Evolutionary conservation across 139 green algal genomes (phyloP).

Genomic region (Chlorella sp.): DNA sequence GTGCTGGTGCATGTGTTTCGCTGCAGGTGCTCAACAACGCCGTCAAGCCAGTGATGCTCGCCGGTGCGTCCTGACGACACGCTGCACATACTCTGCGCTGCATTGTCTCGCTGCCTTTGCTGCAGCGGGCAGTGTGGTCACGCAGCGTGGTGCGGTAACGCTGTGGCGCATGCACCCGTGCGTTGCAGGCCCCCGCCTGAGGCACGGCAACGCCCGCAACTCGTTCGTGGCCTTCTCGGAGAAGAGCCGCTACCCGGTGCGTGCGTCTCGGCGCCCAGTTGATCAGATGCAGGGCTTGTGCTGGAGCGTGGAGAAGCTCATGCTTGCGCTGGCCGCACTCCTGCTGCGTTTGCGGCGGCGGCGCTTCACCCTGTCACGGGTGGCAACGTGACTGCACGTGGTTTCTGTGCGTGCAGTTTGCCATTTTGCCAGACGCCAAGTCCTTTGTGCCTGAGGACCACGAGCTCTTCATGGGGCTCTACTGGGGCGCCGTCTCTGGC

Average conservation of each 20-base stretch:
- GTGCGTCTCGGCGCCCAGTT: neutral
- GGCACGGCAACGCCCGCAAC: no score
- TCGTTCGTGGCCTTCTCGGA: slow-evolving; percentile 29
- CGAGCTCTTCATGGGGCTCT: slow-evolving; percentile 63
- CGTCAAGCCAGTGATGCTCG: slow-evolving; percentile 58
- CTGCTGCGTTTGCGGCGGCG: neutral
- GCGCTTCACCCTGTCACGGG: neutral
- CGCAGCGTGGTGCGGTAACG: no score
- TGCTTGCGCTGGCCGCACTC: neutral
- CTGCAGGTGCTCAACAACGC: slow-evolving; percentile 19
- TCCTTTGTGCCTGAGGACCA: slow-evolving; percentile 66
- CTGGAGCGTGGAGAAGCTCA: neutral
- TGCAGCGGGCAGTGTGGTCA: no score
- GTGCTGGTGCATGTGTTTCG: no score
- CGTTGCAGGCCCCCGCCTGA: neutral
- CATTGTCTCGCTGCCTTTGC: neutral
- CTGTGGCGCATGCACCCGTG: slow-evolving; percentile 13
- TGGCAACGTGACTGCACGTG: neutral
- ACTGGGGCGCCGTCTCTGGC: slow-evolving; percentile 36
- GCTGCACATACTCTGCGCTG: no score
- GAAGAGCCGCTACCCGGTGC: slow-evolving; percentile 23
- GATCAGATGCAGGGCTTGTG: neutral
- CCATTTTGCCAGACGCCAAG: slow-evolving; percentile 68
- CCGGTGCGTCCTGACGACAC: slow-evolving; percentile 16
- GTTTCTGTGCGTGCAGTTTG: slow-evolving; percentile 22